A percentile compares a stretch with the other conserved stretches of the same genome.
These are phyloP conservation scores for Metschnikowia dekortorum DNA, from an alignment of 805 yeast genomes.

Conservation along the genomic window DNA sequence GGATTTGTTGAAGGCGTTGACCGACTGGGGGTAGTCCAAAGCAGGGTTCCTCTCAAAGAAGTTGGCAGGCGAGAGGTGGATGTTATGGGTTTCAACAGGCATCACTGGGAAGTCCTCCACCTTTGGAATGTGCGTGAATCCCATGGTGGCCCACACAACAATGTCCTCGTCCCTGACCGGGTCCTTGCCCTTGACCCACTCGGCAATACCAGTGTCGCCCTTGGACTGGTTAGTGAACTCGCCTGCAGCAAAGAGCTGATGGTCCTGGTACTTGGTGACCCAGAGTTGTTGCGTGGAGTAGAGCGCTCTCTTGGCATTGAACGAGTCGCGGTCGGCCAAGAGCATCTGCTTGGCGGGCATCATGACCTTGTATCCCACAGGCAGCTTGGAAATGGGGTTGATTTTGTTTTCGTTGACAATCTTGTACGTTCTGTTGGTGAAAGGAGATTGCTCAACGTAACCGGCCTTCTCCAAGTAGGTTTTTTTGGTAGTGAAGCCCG, in stretches of 20 bases:
- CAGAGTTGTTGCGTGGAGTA: conserved; percentile 76
- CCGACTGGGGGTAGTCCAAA: conserved; percentile 70
- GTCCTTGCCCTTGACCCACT: conserved; percentile 67
- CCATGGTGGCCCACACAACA: conserved; percentile 79
- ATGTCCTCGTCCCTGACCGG: conserved; percentile 68
- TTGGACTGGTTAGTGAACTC: conserved; percentile 81
- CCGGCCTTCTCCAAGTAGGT: conserved; percentile 67
- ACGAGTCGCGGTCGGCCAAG: conserved; percentile 59
- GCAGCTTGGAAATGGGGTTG: conserved; percentile 64
- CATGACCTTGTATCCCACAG: conserved; percentile 71
- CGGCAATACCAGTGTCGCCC: conserved; percentile 63
- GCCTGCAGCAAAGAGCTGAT: conserved; percentile 75
- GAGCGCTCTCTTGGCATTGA: conserved; percentile 64
- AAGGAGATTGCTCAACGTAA: conserved; percentile 66
- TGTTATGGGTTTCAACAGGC: conserved; percentile 75
- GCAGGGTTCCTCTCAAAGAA: conserved; percentile 79
- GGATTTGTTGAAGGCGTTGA: conserved; percentile 64
- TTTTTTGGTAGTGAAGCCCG: conserved; percentile 65
- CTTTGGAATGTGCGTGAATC: conserved; percentile 77
- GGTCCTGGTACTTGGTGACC: conserved; percentile 75
- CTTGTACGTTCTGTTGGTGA: conserved; percentile 69
- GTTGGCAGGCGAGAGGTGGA: conserved; percentile 63
- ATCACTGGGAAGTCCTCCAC: conserved; percentile 87
- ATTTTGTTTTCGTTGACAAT: conserved; percentile 69
- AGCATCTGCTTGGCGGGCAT: conserved; percentile 77